Conservation (phyloP, 2,329 filamentous ascomycete species). For the Phaeosphaeriaceae sp. region DNA sequence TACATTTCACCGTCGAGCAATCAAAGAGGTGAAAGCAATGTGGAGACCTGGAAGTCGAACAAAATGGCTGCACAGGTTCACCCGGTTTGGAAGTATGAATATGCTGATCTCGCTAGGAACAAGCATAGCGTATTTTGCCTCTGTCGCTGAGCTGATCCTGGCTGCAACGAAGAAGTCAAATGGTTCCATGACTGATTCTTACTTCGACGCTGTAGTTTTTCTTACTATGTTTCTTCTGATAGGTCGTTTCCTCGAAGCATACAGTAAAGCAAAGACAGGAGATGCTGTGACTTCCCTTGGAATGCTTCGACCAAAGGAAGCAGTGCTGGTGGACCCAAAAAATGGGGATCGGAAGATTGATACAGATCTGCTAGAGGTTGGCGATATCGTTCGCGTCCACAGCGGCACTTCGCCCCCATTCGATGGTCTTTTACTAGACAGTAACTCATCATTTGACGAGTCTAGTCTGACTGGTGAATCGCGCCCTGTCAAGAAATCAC, state of each 20-base stretch:
- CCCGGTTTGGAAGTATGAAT: constrained; percentile 97
- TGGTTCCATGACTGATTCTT: constrained; percentile 55
- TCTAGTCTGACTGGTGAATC: constrained; percentile 87
- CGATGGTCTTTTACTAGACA: constrained; percentile 69
- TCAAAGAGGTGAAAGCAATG: constrained; percentile 78
- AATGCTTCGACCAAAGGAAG: constrained; percentile 77
- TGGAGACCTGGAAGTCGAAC: constrained; percentile 79
- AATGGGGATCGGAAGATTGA: constrained; percentile 55
- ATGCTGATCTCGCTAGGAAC: constrained; percentile 90
- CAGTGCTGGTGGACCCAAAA: constrained; percentile 67
- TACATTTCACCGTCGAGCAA: constrained; percentile 78
- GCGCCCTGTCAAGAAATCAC: constrained; percentile 66
- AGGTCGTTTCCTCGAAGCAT: constrained; percentile 78
- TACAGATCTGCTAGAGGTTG: constrained; percentile 68
- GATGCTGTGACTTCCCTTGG: constrained; percentile 82
- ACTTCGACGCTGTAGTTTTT: constrained; percentile 94
- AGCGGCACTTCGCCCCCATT: constrained; percentile 84
- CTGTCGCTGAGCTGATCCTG: constrained; percentile 75
- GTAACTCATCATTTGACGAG: constrained; percentile 78
- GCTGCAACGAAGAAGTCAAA: constrained; percentile 52
- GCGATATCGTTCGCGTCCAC: constrained; percentile 69
- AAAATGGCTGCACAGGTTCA: constrained; percentile 76
- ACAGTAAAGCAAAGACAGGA: constrained; percentile 89
- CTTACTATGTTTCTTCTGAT: constrained; percentile 84
- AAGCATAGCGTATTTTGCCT: constrained; percentile 84